Evolutionary conservation across 2,329 filamentous ascomycete species (phyloP).

Genomic region (Ramularia endophylla): DNA sequence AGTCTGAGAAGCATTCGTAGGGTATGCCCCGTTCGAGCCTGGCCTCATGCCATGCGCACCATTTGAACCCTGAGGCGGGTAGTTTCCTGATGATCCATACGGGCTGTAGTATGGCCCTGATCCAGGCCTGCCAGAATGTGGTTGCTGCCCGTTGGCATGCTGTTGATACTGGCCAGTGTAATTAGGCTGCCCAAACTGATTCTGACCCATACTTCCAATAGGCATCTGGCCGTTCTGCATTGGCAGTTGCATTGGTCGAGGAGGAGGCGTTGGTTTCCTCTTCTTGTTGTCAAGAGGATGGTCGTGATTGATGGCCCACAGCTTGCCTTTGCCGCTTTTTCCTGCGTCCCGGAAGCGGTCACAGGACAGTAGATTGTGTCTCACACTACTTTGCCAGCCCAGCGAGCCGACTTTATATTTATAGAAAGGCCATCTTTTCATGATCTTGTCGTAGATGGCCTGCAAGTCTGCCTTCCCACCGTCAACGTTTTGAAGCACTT

Average conservation of each 20-base stretch:
- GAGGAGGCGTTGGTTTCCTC: conserved; percentile 39
- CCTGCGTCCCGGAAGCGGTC: conserved; percentile 56
- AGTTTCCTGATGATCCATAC: conserved; percentile 4
- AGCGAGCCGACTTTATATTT: conserved; percentile 54
- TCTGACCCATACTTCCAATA: conserved; percentile 8
- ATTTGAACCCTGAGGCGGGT: not conserved
- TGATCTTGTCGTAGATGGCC: conserved; percentile 60
- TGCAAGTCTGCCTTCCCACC: conserved; percentile 56
- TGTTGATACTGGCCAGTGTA: conserved; percentile 11
- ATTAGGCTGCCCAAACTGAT: conserved; percentile 12
- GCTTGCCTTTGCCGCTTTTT: conserved; percentile 56
- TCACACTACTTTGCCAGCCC: conserved; percentile 62
- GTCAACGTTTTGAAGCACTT: conserved; percentile 52
- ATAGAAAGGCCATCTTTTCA: conserved; percentile 59
- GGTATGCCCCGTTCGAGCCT: conserved; percentile 5
- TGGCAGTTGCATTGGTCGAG: conserved; percentile 13
- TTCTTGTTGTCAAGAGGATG: conserved; percentile 57
- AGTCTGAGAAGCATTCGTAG: conserved; percentile 6
- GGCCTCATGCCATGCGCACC: conserved; percentile 1
- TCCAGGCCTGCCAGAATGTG: conserved; percentile 5
- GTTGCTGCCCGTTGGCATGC: conserved; percentile 13
- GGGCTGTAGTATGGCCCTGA: conserved; percentile 13
- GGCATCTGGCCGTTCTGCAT: conserved; percentile 20
- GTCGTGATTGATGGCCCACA: conserved; percentile 56
- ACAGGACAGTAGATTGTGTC: conserved; percentile 57